phyloP scores from a whole-genome alignment of 75 land plant species.

The Selaginella moellendorffii region DNA sequence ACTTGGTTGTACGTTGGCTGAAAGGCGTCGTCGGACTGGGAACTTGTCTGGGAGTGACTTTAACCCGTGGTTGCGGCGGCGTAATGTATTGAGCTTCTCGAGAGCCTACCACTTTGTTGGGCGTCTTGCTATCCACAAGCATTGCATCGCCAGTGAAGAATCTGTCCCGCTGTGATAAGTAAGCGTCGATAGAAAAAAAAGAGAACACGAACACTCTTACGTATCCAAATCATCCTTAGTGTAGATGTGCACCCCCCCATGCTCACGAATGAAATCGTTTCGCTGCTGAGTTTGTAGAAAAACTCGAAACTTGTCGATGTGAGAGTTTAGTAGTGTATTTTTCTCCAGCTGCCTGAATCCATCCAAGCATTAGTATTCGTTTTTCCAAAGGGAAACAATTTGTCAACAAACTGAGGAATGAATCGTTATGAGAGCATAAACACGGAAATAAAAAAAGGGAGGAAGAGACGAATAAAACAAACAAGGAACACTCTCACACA shows the following conservation, averaged over 20 bases:
- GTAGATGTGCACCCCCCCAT: constrained; percentile 54
- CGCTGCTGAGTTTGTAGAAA: constrained; percentile 61
- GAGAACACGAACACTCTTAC: constrained; percentile 20
- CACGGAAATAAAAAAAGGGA: not conserved
- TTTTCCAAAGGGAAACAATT: too few species aligned
- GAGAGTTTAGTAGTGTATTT: constrained; percentile 23
- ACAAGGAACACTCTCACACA: not conserved
- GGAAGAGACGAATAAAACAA: not conserved
- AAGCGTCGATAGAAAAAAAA: not conserved
- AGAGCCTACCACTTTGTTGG: not conserved
- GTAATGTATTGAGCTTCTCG: too few species aligned
- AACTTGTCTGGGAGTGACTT: not conserved
- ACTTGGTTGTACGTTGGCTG: constrained; percentile 48
- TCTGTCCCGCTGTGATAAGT: not conserved
- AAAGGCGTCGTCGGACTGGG: constrained; percentile 54
- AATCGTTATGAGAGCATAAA: too few species aligned
- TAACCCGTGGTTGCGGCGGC: not conserved
- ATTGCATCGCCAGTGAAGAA: not conserved
- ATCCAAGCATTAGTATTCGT: too few species aligned
- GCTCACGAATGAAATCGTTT: constrained; percentile 36
- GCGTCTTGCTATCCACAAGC: not conserved
- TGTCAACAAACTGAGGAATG: too few species aligned
- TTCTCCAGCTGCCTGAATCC: constrained; percentile 54
- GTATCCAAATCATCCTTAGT: constrained; percentile 63
- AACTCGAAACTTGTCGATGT: constrained; percentile 54